These are phyloP conservation scores for Globisporangium uncinulatum DNA, from an alignment of 352 stramenopile species.

Conservation along the genomic window DNA sequence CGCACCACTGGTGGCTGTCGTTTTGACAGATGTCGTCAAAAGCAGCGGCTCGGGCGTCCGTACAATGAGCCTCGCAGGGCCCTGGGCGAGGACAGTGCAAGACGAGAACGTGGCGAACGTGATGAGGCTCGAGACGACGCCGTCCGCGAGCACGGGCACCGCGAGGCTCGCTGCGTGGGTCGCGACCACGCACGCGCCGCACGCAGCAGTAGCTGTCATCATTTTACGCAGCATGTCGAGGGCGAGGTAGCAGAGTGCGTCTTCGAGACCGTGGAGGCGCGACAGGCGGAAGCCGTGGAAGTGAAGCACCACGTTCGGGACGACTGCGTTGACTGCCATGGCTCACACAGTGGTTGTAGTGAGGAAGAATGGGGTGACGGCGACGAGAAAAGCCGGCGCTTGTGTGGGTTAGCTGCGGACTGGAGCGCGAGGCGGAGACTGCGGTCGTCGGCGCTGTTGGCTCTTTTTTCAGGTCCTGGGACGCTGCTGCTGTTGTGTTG, in stretches of 20 bases:
- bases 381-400: too few relatives aligned
- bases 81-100: conserved; percentile 29
- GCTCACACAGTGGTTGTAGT: neutral
- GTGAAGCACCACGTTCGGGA: conserved; percentile 53
- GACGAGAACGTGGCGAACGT: conserved; percentile 49
- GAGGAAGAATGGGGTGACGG: too few relatives aligned
- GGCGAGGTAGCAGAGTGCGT: conserved; percentile 17
- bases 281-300: conserved; percentile 48
- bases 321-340: conserved; percentile 19
- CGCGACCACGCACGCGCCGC: conserved; percentile 8
- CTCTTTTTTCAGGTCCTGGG: too few relatives aligned
- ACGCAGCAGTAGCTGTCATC: conserved; percentile 13
- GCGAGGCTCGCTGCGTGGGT: conserved; percentile 10
- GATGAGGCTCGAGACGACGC: conserved; percentile 32
- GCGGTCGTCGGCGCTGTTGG: too few relatives aligned
- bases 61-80: conserved; percentile 6
- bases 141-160: conserved; percentile 27
- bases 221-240: conserved; percentile 20
- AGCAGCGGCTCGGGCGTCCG: too few relatives aligned
- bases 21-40: neutral
- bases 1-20: neutral
- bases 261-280: conserved; percentile 18
- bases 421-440: too few relatives aligned
- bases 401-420: too few relatives aligned
- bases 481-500: too few relatives aligned